Evolutionary conservation across 345 rosid genomes (phyloP).

Genomic region (Arabidopsis suecica): DNA sequence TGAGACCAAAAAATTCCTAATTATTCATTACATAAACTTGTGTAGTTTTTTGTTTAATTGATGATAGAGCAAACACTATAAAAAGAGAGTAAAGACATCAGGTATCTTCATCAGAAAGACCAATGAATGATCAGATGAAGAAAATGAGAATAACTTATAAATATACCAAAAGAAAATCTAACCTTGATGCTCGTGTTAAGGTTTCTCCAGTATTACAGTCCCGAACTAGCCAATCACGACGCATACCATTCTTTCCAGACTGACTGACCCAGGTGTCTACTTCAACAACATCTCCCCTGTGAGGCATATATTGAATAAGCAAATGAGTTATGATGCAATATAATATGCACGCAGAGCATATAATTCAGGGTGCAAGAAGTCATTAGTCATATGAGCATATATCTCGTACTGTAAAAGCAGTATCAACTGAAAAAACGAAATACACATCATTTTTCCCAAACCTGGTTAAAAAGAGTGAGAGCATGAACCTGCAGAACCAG

Average conservation of each 20-base stretch:
- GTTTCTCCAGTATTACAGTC: conserved; percentile 77
- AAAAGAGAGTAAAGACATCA: conserved; percentile 13
- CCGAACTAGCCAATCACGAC: conserved; percentile 91
- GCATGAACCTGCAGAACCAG: conserved; percentile 6
- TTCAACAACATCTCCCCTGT: conserved; percentile 93
- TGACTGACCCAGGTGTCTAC: conserved; percentile 89
- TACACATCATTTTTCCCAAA: conserved; percentile 1
- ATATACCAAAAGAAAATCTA: conserved; percentile 33
- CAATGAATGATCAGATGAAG: neutral
- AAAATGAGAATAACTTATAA: neutral
- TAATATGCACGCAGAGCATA: conserved; percentile 13
- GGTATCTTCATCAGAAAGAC: conserved; percentile 3
- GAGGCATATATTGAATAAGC: conserved; percentile 35
- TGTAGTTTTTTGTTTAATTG: neutral
- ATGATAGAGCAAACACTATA: conserved; percentile 11
- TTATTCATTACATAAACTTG: neutral
- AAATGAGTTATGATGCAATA: conserved; percentile 10
- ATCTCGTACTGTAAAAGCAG: neutral
- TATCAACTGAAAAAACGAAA: neutral
- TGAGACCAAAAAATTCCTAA: conserved; percentile 2
- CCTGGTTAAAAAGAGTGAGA: neutral
- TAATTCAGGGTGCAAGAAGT: conserved; percentile 1
- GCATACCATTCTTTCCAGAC: conserved; percentile 96
- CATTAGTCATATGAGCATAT: conserved; percentile 10
- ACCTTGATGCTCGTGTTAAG: conserved; percentile 95